Base-by-base conservation (phyloP, 495 filamentous ascomycete species). In the Podospora sp. region DNA sequence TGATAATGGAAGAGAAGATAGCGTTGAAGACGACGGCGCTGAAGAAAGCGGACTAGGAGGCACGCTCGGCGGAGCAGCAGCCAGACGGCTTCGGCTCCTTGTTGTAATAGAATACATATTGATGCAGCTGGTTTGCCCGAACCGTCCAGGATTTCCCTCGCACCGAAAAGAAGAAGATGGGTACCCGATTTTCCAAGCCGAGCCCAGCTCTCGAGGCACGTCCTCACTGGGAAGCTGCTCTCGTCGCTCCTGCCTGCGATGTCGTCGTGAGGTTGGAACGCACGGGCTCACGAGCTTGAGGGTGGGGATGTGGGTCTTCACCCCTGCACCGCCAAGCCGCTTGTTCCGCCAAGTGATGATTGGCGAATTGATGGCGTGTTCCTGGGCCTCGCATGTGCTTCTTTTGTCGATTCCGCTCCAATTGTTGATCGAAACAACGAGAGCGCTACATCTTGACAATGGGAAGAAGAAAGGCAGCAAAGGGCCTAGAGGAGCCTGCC, bases 391-490 rank as follows among this genome's bases (percentile, higher is more conserved):
- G 40, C 40, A 46, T 46, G 40, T 18, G 40, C 40, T 46, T 46
- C 40, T 4, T 46, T 26, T 26, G 14, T 46, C 56, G 9, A 2
- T 33, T 27, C 27, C 18, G 8, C n/a, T 46, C 29, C 29, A 60
- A 35, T 22, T 33, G 5, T 9, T 1, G 16, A 5, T n/a, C 40
- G n/a, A 1, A 27, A 29, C 18, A n/a, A n/a, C n/a, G n/a, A n/a
- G n/a, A n/a, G n/a, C 24, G 20, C 8, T 25, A 33, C 22, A 46
- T 16, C 18, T 29, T n/a, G 20, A 33, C 29, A 20, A 76, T 73
- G 73, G 68, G 52, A 6, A 64, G 66, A 24, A 72, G 63, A 55
- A 70, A 74, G 50, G 64, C 40, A 27, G 62, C 65, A 26, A 26
- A 24, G 25, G 58, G 55, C 16, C 65, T 62, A 6, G 35, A 57